Evolutionary conservation across 2,329 filamentous ascomycete species (phyloP), one percentile per base, ranked within the genome.

Genomic region (Aspergillus viridinutans): DNA sequence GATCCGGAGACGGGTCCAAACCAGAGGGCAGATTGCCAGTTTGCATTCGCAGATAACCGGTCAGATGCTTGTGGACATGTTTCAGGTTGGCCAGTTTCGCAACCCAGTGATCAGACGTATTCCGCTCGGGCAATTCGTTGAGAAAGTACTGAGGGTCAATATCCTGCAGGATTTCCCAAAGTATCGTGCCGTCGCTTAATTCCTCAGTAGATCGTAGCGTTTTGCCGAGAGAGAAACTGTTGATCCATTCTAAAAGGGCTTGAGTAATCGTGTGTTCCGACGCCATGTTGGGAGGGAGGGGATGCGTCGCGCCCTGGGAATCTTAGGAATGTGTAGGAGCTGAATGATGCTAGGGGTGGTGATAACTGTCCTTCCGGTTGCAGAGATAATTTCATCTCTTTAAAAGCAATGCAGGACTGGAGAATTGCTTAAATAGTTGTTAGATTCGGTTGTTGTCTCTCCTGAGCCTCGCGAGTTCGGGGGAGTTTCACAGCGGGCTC

Each of bases 31-130:
- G 65, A 52, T 76, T 76, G 55, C 76, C 74, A 58, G 76, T 77
- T 62, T 78, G 74, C 60, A 76, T 73, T 52, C 72, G 69, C 58
- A 80, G 74, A 57, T 79, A 80, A 58, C 69, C 74, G 49, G 74
- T 70, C 53, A 80, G 63, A 47, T 74, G 68, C 67, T 78, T 78
- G 68, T 78, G 72, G 54, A 80, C 70, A 58, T 78, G 76, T 66
- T 79, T 79, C 59, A 80, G 65, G 63, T 80, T 80, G 65, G 78
- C 76, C 72, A 76, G 78, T 69, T 77, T 77, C 48, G 75, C 70
- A 53, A 79, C 72, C 78, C 78, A 79, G 63, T 78, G 72, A 56
- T 78, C 76, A 21, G 73, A 70, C 10, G 73, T 67, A 32, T 72
- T 73, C 54, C 71, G 71, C 63, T 80, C 76, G 25, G 78, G 78